Base-by-base conservation (phyloP, 2,329 filamentous ascomycete species). In the Beauveria sp. region DNA sequence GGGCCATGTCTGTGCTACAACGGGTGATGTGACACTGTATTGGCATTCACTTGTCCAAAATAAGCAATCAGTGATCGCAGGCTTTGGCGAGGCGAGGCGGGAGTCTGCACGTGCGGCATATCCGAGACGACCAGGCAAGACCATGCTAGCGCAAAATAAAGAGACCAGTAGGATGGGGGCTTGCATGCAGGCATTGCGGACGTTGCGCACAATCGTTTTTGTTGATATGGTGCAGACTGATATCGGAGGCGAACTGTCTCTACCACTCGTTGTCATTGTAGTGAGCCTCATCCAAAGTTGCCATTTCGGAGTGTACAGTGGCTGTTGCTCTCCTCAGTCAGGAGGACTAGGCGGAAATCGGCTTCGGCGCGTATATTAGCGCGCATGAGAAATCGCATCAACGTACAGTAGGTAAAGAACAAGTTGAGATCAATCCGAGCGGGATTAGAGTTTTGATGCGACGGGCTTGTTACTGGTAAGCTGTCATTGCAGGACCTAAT, bases 361-460 rank as follows among this genome's bases (percentile, higher is more conserved):
- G 18, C 4, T 58, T 41, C 50, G 46, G 22, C 55, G 44, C 46
- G 22, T 26, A 55, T 43, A 41, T 20, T 50, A 50, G 55, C 55
- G 46, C 46, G 55, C 18, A 43, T 24, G 3, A 43, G 22, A 22
- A 9, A 30, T 20, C 8, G 10, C n/a, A 7, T 20, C 20, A 5
- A 16, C 34, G 34, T 37, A 37, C 34, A 6, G 14, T 37, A 37
- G 22, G 24, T 28, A 24, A 8, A 20, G 3, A 50, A 43, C 3
- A 43, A 34, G 7, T 30, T 51, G 34, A n/a, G 46, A 43, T 30
- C 34, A 51, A 51, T 43, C 46, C 34, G 46, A 58, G 34, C 37
- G 55, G 16, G 34, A 58, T 43, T 43, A 51, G 56, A 52, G 56
- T 51, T 47, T 58, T 40, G 37, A 18, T 41, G 55, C 55, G 12